These are phyloP conservation scores for Abelmoschus esculentus DNA, from an alignment of 345 rosid genomes.

Conservation along the genomic window DNA sequence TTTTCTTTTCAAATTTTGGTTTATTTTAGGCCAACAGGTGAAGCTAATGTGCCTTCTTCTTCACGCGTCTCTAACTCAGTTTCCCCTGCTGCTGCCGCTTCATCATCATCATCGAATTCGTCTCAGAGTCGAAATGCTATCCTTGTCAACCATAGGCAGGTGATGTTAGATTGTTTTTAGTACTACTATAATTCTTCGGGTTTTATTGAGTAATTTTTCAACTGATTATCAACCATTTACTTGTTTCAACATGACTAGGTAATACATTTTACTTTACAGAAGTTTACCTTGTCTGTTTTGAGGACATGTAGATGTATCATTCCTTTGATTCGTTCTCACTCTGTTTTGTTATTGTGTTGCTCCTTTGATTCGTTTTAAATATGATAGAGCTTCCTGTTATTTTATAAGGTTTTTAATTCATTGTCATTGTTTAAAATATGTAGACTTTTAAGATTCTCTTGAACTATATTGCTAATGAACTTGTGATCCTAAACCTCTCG, in stretches of 20 bases:
- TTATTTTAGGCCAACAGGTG: constrained; percentile 27
- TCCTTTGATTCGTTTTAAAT: not conserved
- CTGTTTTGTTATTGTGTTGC: not conserved
- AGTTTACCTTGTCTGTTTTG: not conserved
- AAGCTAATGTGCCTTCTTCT: constrained; percentile 35
- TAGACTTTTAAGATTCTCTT: not conserved
- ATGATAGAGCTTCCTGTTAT: not conserved
- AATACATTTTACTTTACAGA: not conserved
- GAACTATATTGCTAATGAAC: not conserved
- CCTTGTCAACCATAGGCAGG: constrained; percentile 90
- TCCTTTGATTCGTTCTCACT: not conserved
- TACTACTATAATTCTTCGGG: not conserved
- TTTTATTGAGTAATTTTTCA: not conserved
- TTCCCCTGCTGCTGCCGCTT: constrained; percentile 16
- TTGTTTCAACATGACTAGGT: not conserved
- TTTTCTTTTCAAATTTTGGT: constrained; percentile 2
- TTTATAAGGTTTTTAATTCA: not conserved
- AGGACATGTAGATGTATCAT: not conserved
- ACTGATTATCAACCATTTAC: not conserved
- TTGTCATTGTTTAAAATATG: not conserved
- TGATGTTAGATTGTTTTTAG: constrained; percentile 15
- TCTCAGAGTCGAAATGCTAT: constrained; percentile 68
- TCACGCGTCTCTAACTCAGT: constrained; percentile 20
- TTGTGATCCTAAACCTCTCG: not conserved
- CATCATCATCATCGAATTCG: constrained; percentile 19